These are phyloP conservation scores for Hyphopichia buzzinii DNA, from an alignment of 1,139 yeast species.

Conservation along the genomic window DNA sequence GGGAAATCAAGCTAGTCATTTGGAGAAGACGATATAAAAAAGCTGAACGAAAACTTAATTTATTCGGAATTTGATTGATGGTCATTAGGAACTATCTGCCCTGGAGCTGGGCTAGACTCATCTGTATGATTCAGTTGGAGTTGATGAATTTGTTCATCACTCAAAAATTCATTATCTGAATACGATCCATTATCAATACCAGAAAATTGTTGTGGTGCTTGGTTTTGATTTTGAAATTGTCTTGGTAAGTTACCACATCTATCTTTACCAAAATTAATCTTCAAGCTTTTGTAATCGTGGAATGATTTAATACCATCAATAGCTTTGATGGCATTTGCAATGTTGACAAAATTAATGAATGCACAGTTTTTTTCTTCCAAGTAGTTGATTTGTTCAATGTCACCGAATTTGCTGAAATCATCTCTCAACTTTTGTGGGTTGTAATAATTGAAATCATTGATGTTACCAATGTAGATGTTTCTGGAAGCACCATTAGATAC, in stretches of 20 bases:
- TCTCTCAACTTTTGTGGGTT: slow-evolving; percentile 54
- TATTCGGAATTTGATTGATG: background rate
- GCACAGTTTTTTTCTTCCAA: slow-evolving; percentile 80
- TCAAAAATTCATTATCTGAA: slow-evolving; percentile 27
- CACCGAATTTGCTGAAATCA: slow-evolving; percentile 74
- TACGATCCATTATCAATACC: slow-evolving; percentile 22
- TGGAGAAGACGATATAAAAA: background rate
- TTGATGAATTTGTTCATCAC: slow-evolving; percentile 16
- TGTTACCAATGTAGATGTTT: slow-evolving; percentile 82
- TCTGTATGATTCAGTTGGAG: slow-evolving; percentile 2
- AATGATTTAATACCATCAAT: slow-evolving; percentile 58
- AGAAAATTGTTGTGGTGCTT: slow-evolving; percentile 13
- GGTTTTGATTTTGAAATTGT: slow-evolving; percentile 37
- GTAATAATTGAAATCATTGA: slow-evolving; percentile 48
- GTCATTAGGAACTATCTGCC: background rate
- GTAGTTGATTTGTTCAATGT: slow-evolving; percentile 76
- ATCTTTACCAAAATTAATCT: slow-evolving; percentile 84
- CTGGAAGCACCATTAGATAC: slow-evolving; percentile 95
- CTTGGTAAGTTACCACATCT: slow-evolving; percentile 86
- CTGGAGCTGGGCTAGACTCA: slow-evolving; percentile 1
- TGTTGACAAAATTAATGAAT: slow-evolving; percentile 75
- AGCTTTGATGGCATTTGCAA: slow-evolving; percentile 81
- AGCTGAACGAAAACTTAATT: background rate
- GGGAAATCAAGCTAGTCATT: background rate
- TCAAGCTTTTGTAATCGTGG: slow-evolving; percentile 57